A percentile compares a stretch with the other conserved stretches of the same genome.
Evolutionary conservation across 441 rosid species (phyloP).

Genomic region (Erodium texanum): DNA sequence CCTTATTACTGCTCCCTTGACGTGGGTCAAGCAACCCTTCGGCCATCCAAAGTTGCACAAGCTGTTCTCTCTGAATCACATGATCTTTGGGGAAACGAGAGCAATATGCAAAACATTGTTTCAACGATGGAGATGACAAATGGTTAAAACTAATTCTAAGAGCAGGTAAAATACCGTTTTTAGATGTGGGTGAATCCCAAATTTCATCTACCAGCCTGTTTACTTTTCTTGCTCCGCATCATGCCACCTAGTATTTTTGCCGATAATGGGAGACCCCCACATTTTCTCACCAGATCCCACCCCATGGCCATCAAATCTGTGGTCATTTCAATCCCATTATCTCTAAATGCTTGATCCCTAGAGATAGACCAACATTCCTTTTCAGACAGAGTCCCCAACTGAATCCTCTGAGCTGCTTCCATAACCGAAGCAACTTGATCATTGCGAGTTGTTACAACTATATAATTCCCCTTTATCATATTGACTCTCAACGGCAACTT

Average conservation of each 20-base stretch:
- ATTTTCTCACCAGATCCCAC: conserved; percentile 6
- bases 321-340: not conserved
- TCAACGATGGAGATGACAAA: conserved; percentile 4
- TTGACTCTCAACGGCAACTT: not conserved
- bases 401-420: conserved; percentile 5
- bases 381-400: not conserved
- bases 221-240: too few relatives aligned
- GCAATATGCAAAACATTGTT: conserved; percentile 16
- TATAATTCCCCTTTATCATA: not conserved
- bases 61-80: not conserved
- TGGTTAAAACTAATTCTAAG: conserved; percentile 10
- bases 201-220: not conserved
- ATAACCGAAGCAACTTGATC: conserved; percentile 6
- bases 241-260: too few relatives aligned
- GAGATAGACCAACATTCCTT: conserved; percentile 20
- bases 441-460: conserved; percentile 14
- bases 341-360: not conserved
- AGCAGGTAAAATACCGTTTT: not conserved
- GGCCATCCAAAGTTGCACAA: conserved; percentile 15
- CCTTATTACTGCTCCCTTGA: too few relatives aligned
- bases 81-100: conserved; percentile 12
- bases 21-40: conserved; percentile 11
- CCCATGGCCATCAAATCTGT: conserved; percentile 10
- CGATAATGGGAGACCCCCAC: not conserved
- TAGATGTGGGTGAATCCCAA: not conserved